Percentiles rank a stretch among this genome's conserved stretches.
These are phyloP conservation scores for Boletellus sp. DNA, from an alignment of 768 basidiomycete species.

Conservation along the genomic window DNA sequence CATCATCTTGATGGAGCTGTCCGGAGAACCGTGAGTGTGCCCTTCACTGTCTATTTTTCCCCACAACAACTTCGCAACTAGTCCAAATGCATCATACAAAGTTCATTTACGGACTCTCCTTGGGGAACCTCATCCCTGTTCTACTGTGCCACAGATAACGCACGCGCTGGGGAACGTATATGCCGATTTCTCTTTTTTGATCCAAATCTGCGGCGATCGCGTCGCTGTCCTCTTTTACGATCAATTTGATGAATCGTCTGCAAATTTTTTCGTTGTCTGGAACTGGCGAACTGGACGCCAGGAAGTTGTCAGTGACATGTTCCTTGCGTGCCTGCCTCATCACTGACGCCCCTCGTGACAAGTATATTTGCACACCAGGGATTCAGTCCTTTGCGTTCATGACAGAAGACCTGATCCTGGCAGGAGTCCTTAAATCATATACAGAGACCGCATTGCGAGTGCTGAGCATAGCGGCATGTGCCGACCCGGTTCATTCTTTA, in stretches of 20 bases:
- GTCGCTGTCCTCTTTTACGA: conserved; percentile 29
- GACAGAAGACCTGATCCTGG: conserved; percentile 28
- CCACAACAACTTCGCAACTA: no score
- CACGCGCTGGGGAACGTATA: conserved; percentile 3
- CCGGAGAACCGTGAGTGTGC: conserved; percentile 18
- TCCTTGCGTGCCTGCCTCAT: background rate
- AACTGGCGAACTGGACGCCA: conserved; percentile 32
- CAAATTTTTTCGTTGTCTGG: conserved; percentile 29
- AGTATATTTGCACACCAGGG: conserved; percentile 20
- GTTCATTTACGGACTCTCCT: conserved; percentile 31
- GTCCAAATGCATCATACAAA: conserved; percentile 16
- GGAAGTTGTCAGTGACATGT: conserved; percentile 24
- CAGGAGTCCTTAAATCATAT: conserved; percentile 10
- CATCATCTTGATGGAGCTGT: conserved; percentile 28
- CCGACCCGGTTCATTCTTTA: conserved; percentile 2
- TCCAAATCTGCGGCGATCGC: conserved; percentile 31
- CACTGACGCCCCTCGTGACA: conserved; percentile 1
- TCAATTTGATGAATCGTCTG: conserved; percentile 1
- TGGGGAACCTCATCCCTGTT: conserved; percentile 27
- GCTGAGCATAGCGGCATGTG: conserved; percentile 14
- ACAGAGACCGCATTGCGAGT: conserved; percentile 14
- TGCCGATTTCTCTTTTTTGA: conserved; percentile 17
- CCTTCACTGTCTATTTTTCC: background rate
- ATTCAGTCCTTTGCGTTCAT: conserved; percentile 35
- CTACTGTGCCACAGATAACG: conserved; percentile 13